Evolutionary conservation across 1,284 basidiomycete genomes (phyloP).

Genomic region (Rhodotorula sp.): DNA sequence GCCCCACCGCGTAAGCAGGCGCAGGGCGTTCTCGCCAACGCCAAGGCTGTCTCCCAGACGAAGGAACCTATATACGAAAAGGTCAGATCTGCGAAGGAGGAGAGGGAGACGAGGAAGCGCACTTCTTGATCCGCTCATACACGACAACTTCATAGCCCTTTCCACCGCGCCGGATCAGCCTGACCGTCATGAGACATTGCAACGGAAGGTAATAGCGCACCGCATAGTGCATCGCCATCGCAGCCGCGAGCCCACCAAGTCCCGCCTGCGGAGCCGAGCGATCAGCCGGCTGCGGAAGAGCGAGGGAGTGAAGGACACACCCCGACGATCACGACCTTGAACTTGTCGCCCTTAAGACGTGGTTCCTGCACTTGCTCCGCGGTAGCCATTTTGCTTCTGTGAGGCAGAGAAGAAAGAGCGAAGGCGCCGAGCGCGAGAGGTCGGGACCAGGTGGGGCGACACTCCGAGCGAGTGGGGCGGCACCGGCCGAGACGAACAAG

Average conservation of each 20-base stretch:
- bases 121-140: constrained; percentile 21
- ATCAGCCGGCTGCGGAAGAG: not conserved
- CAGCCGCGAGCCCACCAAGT: constrained; percentile 1
- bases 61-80: not conserved
- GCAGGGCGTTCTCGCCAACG: constrained; percentile 5
- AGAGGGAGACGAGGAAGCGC: not conserved
- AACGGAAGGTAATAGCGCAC: not conserved
- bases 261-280: not conserved
- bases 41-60: constrained; percentile 2
- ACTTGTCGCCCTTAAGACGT: constrained; percentile 5
- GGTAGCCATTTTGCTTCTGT: not conserved
- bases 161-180: too few relatives aligned
- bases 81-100: not conserved
- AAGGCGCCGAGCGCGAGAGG: not conserved
- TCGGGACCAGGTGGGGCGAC: not conserved
- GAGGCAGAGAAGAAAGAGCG: not conserved
- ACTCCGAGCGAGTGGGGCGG: not conserved
- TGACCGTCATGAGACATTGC: too few relatives aligned
- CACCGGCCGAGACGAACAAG: not conserved
- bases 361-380: not conserved
- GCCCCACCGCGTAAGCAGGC: constrained; percentile 1
- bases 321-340: constrained; percentile 7
- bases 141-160: constrained; percentile 7
- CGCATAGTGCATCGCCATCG: constrained; percentile 11
- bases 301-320: not conserved